These are phyloP conservation scores for Calonectria hawksworthii DNA, from an alignment of 2,329 filamentous ascomycete species.

Conservation along the genomic window DNA sequence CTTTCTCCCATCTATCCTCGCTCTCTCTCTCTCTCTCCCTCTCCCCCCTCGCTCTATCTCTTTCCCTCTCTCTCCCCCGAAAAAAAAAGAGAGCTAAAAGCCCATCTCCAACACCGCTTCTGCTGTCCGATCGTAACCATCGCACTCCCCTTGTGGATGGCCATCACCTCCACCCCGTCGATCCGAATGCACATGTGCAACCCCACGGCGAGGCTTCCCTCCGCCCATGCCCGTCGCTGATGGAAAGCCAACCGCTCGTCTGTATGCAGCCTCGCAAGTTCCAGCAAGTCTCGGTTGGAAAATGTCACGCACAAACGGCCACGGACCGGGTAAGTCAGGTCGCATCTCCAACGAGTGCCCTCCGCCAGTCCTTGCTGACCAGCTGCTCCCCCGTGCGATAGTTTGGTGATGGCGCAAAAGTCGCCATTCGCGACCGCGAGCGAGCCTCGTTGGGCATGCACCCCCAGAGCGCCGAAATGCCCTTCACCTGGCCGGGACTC, in stretches of 20 bases:
- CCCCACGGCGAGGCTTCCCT: constrained; percentile 35
- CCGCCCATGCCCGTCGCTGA: constrained; percentile 41
- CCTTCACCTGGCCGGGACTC: constrained; percentile 48
- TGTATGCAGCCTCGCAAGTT: constrained; percentile 36
- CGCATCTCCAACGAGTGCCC: neutral
- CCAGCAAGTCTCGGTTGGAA: constrained; percentile 50
- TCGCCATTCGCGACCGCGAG: constrained; percentile 53
- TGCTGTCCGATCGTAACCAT: constrained; percentile 11
- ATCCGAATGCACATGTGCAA: constrained; percentile 37
- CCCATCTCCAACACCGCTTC: neutral
- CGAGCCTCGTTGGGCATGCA: constrained; percentile 43
- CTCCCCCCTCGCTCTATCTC: too few relatives aligned
- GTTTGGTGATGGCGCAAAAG: constrained; percentile 54
- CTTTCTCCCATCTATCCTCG: neutral
- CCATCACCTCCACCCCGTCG: constrained; percentile 17
- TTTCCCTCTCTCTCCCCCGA: neutral
- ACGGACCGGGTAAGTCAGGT: constrained; percentile 51
- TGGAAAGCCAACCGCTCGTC: constrained; percentile 41
- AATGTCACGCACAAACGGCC: constrained; percentile 54
- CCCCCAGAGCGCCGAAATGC: constrained; percentile 40
- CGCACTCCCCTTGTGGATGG: constrained; percentile 20
- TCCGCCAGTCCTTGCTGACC: constrained; percentile 12
- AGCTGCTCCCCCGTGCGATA: constrained; percentile 35
- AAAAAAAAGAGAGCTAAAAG: neutral
- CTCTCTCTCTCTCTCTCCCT: neutral